Percentiles rank a stretch among this genome's conserved stretches.
phyloP scores from a whole-genome alignment of 225 moss, liverwort and hornwort species.

The Pleurozium schreberi region DNA sequence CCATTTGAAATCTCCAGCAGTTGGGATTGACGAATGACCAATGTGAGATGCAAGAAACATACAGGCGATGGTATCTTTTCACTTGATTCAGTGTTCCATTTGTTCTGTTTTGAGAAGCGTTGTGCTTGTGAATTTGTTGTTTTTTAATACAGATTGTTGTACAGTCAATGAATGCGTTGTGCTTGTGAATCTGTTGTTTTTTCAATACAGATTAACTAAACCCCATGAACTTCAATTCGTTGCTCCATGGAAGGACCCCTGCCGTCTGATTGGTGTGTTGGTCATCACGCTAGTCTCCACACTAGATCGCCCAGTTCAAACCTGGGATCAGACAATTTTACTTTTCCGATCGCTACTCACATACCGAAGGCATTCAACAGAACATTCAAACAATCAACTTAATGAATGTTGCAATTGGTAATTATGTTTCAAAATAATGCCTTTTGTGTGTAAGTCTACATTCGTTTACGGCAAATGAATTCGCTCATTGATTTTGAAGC shows the following conservation, averaged over 20 bases:
- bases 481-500: neutral
- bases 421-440: neutral
- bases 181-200: no score
- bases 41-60: neutral
- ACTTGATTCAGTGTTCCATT: neutral
- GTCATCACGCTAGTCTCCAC: neutral
- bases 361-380: neutral
- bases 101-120: neutral
- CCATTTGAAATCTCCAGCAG: neutral
- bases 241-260: neutral
- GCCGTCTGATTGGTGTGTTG: conserved; percentile 1
- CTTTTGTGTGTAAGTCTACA: no score
- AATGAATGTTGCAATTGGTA: neutral
- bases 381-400: neutral
- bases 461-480: neutral
- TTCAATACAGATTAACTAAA: neutral
- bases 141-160: neutral
- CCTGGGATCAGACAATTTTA: conserved; percentile 1
- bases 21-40: neutral
- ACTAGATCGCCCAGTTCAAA: conserved; percentile 13
- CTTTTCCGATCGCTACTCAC: neutral
- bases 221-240: neutral
- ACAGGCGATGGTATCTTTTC: neutral
- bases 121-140: neutral
- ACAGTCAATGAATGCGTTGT: no score